These are phyloP conservation scores for Erythrophleum ivorense DNA, from an alignment of 331 rosid species.

Conservation along the genomic window DNA sequence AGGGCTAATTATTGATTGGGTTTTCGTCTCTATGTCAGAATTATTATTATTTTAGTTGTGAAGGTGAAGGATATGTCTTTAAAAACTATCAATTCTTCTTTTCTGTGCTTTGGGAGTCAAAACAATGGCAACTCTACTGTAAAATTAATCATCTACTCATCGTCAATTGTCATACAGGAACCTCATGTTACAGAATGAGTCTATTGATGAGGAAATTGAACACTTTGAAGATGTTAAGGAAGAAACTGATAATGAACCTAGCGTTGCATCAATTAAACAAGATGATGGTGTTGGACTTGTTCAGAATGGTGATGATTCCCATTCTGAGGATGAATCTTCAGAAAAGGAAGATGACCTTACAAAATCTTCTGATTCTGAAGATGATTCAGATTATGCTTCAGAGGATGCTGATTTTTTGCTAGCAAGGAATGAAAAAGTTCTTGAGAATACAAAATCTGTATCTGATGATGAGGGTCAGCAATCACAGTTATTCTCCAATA, in stretches of 20 bases:
- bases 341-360: conserved; percentile 67
- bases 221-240: conserved; percentile 87
- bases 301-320: conserved; percentile 44
- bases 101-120: not conserved
- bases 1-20: conserved; percentile 33
- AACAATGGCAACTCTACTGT: not conserved
- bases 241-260: conserved; percentile 58
- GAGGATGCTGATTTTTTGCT: conserved; percentile 69
- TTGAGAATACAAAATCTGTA: conserved; percentile 38
- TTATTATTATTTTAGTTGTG: not conserved
- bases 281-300: conserved; percentile 35
- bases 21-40: not conserved
- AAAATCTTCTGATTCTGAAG: conserved; percentile 62
- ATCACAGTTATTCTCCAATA: conserved; percentile 49
- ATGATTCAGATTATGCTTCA: conserved; percentile 63
- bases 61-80: not conserved
- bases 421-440: conserved; percentile 45
- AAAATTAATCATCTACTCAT: not conserved
- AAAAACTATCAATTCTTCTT: not conserved
- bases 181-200: conserved; percentile 74
- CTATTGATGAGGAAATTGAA: conserved; percentile 84
- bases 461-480: conserved; percentile 45
- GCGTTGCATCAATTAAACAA: conserved; percentile 45
- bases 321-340: conserved; percentile 59
- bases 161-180: conserved; percentile 60